phyloP scores from a whole-genome alignment of 75 land plant genomes.

The Sequoiadendron giganteum region DNA sequence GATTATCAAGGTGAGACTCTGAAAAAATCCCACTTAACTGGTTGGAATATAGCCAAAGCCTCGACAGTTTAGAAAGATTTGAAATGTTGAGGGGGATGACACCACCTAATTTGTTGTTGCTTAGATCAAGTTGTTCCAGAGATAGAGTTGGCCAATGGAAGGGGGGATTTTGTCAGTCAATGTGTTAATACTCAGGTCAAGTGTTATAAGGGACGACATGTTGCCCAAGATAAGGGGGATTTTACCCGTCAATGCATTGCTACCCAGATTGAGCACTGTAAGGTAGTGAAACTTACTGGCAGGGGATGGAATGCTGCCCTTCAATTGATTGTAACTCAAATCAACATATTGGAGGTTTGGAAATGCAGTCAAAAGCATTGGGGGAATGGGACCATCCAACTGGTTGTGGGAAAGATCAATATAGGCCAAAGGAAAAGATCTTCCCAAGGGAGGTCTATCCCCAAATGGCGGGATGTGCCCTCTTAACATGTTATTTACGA shows the following conservation, averaged over 20 bases:
- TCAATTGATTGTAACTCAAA: background rate
- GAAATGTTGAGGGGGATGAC: background rate
- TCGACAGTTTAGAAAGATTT: background rate
- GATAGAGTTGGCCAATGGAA: constrained; percentile 5
- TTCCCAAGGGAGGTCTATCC: background rate
- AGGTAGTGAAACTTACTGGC: background rate
- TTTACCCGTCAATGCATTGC: too few relatives aligned
- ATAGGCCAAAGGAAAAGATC: background rate
- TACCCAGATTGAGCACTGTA: too few relatives aligned
- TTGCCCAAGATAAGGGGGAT: background rate
- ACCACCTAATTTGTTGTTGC: constrained; percentile 3
- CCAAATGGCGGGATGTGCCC: background rate
- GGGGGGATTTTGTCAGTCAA: background rate
- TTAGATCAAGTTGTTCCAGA: constrained; percentile 9
- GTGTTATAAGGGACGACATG: background rate
- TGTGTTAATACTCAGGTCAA: constrained; percentile 8
- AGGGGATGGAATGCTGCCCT: background rate
- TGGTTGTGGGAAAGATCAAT: background rate
- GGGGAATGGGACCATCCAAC: background rate
- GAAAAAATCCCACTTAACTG: background rate
- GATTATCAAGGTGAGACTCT: background rate
- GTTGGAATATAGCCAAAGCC: constrained; percentile 6
- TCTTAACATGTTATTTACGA: background rate
- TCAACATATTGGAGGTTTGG: background rate
- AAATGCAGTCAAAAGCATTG: background rate